These are phyloP conservation scores for Silene uniflora DNA, from an alignment of 148 eudicot genomes.

Conservation along the genomic window DNA sequence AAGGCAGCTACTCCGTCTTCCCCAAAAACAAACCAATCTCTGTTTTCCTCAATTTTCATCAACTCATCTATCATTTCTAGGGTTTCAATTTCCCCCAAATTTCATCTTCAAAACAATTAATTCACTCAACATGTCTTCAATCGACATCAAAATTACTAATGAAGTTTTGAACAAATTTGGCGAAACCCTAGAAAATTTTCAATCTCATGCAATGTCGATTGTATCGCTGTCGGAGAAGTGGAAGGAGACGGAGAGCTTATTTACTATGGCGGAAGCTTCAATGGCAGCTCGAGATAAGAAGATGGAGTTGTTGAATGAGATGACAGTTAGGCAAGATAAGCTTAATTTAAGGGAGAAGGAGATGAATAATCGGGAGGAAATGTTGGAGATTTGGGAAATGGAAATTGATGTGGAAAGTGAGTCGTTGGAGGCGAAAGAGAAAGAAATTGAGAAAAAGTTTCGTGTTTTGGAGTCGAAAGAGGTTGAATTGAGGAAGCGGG, in stretches of 20 bases:
- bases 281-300: slow-evolving; percentile 5
- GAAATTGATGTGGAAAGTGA: not conserved
- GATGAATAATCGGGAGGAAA: slow-evolving; percentile 7
- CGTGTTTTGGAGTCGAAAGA: not conserved
- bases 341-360: slow-evolving; percentile 14
- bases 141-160: not conserved
- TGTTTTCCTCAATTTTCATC: too few relatives aligned
- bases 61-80: not conserved
- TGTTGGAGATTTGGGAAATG: not conserved
- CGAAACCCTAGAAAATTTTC: slow-evolving; percentile 14
- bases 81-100: slow-evolving; percentile 10
- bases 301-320: not conserved
- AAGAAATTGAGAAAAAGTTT: not conserved
- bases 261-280: slow-evolving; percentile 10
- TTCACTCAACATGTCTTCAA: not conserved
- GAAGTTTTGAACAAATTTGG: slow-evolving; percentile 13
- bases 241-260: slow-evolving; percentile 6
- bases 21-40: too few relatives aligned
- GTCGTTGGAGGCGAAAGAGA: slow-evolving; percentile 5
- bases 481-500: not conserved
- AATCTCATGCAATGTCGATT: slow-evolving; percentile 12
- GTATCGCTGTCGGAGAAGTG: slow-evolving; percentile 19
- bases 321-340: not conserved
- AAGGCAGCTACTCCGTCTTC: too few relatives aligned
- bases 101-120: not conserved